A percentile compares a stretch with the other conserved stretches of the same genome.
These are phyloP conservation scores for Theileria annulata DNA, from an alignment of 169 alveolate genomes.

Conservation along the genomic window DNA sequence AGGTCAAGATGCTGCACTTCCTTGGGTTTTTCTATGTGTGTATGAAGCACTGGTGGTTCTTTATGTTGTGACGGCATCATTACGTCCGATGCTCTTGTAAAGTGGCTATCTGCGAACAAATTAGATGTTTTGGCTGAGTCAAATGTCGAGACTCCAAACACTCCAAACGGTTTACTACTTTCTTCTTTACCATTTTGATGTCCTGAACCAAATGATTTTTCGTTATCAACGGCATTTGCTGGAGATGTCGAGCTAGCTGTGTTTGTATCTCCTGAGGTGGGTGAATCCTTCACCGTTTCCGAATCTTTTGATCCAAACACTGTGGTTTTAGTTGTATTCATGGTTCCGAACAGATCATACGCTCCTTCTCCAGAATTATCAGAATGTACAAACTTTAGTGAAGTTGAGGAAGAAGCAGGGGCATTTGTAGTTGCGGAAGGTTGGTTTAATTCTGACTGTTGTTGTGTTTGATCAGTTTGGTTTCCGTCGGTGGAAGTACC, in stretches of 20 bases:
- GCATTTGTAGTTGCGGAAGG: background rate
- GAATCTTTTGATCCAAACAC: background rate
- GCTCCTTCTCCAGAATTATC: background rate
- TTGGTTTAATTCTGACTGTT: background rate
- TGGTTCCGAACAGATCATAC: background rate
- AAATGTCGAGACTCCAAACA: background rate
- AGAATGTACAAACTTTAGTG: background rate
- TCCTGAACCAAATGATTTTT: background rate
- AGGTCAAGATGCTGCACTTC: background rate
- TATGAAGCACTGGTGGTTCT: background rate
- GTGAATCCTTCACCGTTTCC: background rate
- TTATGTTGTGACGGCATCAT: background rate
- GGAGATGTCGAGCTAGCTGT: background rate
- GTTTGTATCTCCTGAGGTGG: background rate
- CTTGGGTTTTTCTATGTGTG: background rate
- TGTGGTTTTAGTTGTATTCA: background rate
- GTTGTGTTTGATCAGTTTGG: background rate
- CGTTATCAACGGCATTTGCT: background rate
- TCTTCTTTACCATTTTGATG: background rate
- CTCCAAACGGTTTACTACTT: background rate
- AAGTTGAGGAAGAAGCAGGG: background rate
- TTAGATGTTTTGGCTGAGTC: background rate
- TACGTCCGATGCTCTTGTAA: background rate
- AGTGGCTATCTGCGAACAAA: conserved; percentile 1
- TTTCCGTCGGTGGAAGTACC: background rate